These are phyloP conservation scores for Barbatosphaeria neglecta DNA, from an alignment of 495 filamentous ascomycete genomes.

Conservation along the genomic window DNA sequence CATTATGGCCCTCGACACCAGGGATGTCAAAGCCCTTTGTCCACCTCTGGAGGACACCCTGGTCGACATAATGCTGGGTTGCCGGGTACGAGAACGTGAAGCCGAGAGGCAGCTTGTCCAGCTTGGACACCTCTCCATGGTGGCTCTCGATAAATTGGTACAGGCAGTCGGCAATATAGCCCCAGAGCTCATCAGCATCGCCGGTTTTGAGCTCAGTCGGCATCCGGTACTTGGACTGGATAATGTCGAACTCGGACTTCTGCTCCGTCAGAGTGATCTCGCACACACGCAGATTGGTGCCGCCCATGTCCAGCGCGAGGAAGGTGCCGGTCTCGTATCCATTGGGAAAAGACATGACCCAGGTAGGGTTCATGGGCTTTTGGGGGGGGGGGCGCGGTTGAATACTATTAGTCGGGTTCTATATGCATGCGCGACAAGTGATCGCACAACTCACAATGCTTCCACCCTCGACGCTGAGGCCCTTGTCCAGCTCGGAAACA, in stretches of 20 bases:
- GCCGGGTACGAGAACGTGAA: constrained; percentile 99
- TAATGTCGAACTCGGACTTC: constrained; percentile 95
- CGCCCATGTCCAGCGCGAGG: constrained; percentile 94
- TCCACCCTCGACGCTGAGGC: constrained; percentile 76
- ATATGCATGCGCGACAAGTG: no score
- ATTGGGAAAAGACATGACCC: constrained; percentile 89
- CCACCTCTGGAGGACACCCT: constrained; percentile 92
- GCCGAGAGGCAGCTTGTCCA: constrained; percentile 67
- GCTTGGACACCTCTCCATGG: constrained; percentile 52
- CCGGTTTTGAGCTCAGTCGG: constrained; percentile 92
- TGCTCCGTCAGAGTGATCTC: constrained; percentile 84
- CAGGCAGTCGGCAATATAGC: constrained; percentile 94
- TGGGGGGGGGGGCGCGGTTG: no score
- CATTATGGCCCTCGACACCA: constrained; percentile 88
- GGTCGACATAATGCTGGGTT: constrained; percentile 91
- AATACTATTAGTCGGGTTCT: no score
- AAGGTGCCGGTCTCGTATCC: constrained; percentile 85
- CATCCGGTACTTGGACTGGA: constrained; percentile 96
- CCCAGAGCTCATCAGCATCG: constrained; percentile 85
- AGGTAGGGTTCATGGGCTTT: constrained; percentile 98
- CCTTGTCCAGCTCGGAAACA: constrained; percentile 76
- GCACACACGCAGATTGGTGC: constrained; percentile 95
- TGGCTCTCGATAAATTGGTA: constrained; percentile 93
- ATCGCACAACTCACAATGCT: constrained; percentile 61
- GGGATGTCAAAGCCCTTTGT: constrained; percentile 98